These are phyloP conservation scores for Cercospora janseana DNA, from an alignment of 2,329 filamentous ascomycete genomes.

Conservation along the genomic window DNA sequence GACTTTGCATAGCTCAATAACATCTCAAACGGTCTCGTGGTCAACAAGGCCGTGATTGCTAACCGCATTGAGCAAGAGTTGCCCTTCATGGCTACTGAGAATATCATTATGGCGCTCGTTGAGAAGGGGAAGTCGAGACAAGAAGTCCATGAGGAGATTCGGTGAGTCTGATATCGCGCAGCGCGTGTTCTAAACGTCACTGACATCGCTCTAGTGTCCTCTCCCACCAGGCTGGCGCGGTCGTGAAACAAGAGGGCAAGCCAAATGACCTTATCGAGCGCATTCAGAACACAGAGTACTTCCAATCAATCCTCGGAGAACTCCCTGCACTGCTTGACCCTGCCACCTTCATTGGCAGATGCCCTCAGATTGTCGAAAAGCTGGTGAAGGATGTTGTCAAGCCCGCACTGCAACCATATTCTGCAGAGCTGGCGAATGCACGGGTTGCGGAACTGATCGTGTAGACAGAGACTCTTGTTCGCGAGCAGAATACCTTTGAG, in stretches of 20 bases:
- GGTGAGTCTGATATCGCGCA: conserved; percentile 24
- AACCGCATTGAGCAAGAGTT: conserved; percentile 70
- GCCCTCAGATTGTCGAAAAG: conserved; percentile 42
- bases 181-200: not conserved
- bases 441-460: conserved; percentile 35
- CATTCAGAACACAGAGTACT: conserved; percentile 71
- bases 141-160: conserved; percentile 83
- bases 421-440: conserved; percentile 28
- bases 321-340: conserved; percentile 41
- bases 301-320: conserved; percentile 50
- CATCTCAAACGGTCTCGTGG: conserved; percentile 69
- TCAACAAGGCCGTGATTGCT: conserved; percentile 73
- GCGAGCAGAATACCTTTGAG: too few species aligned
- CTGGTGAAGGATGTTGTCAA: conserved; percentile 40
- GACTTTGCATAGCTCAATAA: conserved; percentile 51
- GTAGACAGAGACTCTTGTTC: too few species aligned
- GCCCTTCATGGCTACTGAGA: conserved; percentile 62
- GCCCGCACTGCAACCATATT: conserved; percentile 38
- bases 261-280: conserved; percentile 79
- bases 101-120: conserved; percentile 75
- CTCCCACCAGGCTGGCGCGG: conserved; percentile 68
- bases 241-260: conserved; percentile 70
- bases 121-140: conserved; percentile 70
- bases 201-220: conserved; percentile 54
- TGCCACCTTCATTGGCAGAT: conserved; percentile 40